Evolutionary conservation across 768 basidiomycete species (phyloP), one percentile per base, ranked within the genome.

Genomic region (Epithele typhae): DNA sequence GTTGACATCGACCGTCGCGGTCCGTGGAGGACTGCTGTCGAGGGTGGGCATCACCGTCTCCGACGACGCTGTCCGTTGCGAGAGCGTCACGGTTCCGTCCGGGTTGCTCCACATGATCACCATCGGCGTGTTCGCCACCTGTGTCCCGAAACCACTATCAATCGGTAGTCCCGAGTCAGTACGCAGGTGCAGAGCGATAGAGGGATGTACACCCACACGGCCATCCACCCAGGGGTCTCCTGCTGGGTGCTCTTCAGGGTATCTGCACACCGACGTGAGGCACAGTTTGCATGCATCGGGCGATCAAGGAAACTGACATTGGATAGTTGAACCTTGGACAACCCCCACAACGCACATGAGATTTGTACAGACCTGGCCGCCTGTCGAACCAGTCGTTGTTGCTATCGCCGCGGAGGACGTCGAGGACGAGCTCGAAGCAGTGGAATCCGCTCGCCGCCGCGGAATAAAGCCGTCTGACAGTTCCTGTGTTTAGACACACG

Each of bases 21-120:
- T 50, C 48, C 81, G 66, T 0, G 78, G 73, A 14, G 84, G 84
- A 48, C 59, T 70, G 5, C 68, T 37, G 45, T 72, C 78, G 40
- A 82, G 72, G 12, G 66, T 74, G 5, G 86, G 86, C 77, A 78
- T 76, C 4, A 70, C 66, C n/a, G n/a, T n/a, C 50, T 82, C 69
- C 5, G 55, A 58, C 1, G 71, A 52, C 0, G 85, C 79, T 25
- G 61, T 65, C 17, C 85, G 74, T 57, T 89, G 86, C 6, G 82
- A 84, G 19, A 89, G 62, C 11, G 82, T 84, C 47, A 84, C 68
- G 18, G 69, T 61, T 8, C 80, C 79, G 53, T 84, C 78, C 14
- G 64, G 60, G 57, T 85, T 82, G 6, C 75, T 66, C 86, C 85
- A 89, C 71, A 81, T 76, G 24, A 87, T 81, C 49, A 89, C 80